Conservation (phyloP, 1,284 basidiomycete species). For the Ceraceosorus guamensis region DNA sequence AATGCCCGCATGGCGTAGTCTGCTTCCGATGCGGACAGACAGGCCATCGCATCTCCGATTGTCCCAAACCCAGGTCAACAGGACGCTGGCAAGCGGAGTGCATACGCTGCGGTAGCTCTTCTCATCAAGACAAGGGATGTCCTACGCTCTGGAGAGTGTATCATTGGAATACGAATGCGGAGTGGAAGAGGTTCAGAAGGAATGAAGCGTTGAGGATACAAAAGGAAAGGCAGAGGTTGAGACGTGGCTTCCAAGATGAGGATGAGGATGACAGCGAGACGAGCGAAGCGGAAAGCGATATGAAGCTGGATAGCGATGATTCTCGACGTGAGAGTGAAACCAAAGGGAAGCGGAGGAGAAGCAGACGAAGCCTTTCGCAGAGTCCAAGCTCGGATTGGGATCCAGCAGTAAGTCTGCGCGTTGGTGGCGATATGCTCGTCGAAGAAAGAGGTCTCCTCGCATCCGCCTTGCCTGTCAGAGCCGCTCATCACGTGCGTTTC, state of each 20-base stretch:
- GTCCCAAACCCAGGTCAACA: conserved; percentile 52
- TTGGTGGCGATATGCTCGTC: neutral
- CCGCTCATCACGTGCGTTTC: too few relatives aligned
- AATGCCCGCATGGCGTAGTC: conserved; percentile 72
- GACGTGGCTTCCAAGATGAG: too few relatives aligned
- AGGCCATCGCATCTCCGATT: conserved; percentile 71
- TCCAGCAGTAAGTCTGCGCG: conserved; percentile 9
- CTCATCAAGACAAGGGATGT: conserved; percentile 70
- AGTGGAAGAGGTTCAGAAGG: conserved; percentile 49
- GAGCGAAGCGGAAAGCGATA: neutral
- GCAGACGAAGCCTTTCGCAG: conserved; percentile 3
- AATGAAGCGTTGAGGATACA: conserved; percentile 16
- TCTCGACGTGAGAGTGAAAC: neutral
- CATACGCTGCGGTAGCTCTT: conserved; percentile 64
- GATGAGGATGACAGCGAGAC: neutral
- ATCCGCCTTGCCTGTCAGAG: conserved; percentile 49
- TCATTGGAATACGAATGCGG: conserved; percentile 61
- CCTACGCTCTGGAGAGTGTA: conserved; percentile 82
- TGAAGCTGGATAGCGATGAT: neutral
- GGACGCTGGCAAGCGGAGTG: conserved; percentile 56
- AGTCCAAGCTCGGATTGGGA: too few relatives aligned
- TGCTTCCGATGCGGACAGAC: conserved; percentile 80
- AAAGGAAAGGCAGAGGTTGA: too few relatives aligned
- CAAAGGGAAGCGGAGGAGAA: conserved; percentile 1
- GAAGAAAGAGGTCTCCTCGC: neutral